Conservation (phyloP, 2,329 filamentous ascomycete genomes). For the Aspergillus pseudoglaucus region DNA sequence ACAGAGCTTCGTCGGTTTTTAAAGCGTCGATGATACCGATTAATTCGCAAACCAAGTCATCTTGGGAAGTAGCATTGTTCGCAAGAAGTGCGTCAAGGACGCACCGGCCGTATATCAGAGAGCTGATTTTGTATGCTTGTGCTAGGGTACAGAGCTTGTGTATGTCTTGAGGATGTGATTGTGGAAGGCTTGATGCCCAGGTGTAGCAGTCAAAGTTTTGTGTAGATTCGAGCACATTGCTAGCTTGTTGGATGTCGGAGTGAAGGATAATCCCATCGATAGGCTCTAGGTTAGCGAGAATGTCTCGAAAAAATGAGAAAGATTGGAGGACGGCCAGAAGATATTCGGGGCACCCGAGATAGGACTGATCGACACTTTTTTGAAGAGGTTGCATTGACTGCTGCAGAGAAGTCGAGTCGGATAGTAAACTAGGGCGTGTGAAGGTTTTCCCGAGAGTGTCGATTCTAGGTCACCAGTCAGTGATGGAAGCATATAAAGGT, state of each 20-base stretch:
- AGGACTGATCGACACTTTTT: slow-evolving; percentile 26
- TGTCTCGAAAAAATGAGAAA: slow-evolving; percentile 21
- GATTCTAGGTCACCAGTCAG: neutral
- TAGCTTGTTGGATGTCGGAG: slow-evolving; percentile 7
- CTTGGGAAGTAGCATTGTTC: slow-evolving; percentile 5
- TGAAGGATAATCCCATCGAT: slow-evolving; percentile 1
- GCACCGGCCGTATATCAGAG: slow-evolving; percentile 26
- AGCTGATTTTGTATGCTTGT: slow-evolving; percentile 22
- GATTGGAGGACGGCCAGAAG: slow-evolving; percentile 22
- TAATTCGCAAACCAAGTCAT: slow-evolving; percentile 17
- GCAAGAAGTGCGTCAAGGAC: slow-evolving; percentile 20
- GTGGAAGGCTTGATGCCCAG: slow-evolving; percentile 18
- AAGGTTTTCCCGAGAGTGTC: slow-evolving; percentile 1
- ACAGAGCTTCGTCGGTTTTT: slow-evolving; percentile 17
- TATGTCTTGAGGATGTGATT: slow-evolving; percentile 10
- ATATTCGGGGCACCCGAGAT: slow-evolving; percentile 31
- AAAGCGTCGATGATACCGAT: slow-evolving; percentile 18
- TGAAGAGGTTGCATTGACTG: slow-evolving; percentile 4
- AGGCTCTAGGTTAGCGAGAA: slow-evolving; percentile 6
- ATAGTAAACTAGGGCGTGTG: neutral
- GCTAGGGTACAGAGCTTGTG: slow-evolving; percentile 20
- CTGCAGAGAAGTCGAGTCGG: neutral
- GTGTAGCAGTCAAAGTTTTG: slow-evolving; percentile 19
- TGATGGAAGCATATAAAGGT: neutral
- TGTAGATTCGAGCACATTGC: slow-evolving; percentile 13